These are phyloP conservation scores for Lathyrus sativus DNA, from an alignment of 306 rosid genomes.

Conservation along the genomic window DNA sequence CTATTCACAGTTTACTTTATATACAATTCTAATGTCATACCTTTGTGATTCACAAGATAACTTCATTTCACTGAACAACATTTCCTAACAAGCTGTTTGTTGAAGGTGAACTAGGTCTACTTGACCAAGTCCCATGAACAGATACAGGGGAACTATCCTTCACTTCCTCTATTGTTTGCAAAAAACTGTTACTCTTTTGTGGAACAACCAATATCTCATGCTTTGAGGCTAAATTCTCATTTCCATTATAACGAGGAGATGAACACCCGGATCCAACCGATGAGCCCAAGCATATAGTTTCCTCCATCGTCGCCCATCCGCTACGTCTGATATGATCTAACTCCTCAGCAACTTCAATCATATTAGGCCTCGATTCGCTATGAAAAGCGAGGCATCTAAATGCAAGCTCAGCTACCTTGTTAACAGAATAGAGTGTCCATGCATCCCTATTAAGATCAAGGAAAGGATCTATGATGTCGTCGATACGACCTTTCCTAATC, in stretches of 20 bases:
- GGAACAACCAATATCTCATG: constrained; percentile 56
- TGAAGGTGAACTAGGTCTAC: constrained; percentile 90
- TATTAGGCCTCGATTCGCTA: constrained; percentile 86
- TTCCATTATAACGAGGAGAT: constrained; percentile 47
- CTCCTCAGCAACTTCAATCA: constrained; percentile 96
- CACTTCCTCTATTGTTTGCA: constrained; percentile 50
- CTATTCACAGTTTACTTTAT: constrained; percentile 2
- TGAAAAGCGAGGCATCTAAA: constrained; percentile 95
- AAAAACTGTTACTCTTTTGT: constrained; percentile 37
- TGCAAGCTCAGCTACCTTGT: constrained; percentile 94
- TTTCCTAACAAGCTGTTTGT: constrained; percentile 77
- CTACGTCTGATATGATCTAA: constrained; percentile 66
- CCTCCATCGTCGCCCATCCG: constrained; percentile 80
- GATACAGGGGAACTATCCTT: constrained; percentile 83
- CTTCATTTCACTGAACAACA: constrained; percentile 46
- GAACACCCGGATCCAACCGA: constrained; percentile 72
- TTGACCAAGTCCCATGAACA: constrained; percentile 78
- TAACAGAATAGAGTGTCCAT: constrained; percentile 88
- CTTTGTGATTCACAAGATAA: constrained; percentile 29
- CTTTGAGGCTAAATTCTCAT: constrained; percentile 46
- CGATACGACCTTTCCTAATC: constrained; percentile 75
- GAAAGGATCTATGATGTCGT: constrained; percentile 81
- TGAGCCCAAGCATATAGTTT: constrained; percentile 56
- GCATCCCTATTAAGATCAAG: constrained; percentile 89
- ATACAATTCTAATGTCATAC: constrained; percentile 2